Evolutionary conservation across 2,329 filamentous ascomycete species (phyloP), one percentile per base, ranked within the genome.

Genomic region (Trichoderma arundinaceum): DNA sequence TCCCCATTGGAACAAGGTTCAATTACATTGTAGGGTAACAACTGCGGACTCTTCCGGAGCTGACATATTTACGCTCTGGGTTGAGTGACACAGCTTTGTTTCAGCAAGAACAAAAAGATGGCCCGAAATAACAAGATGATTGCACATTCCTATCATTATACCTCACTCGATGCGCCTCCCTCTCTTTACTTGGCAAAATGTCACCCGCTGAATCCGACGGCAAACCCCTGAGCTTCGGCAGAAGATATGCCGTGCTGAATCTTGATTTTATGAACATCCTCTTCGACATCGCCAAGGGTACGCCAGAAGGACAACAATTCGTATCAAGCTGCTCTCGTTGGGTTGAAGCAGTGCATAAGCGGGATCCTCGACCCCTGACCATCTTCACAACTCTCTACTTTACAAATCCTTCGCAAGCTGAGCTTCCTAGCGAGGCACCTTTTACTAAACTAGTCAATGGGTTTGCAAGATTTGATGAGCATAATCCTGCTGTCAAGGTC

Each of bases 221-320:
- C 28, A 32, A 19, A 33, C 41, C 33, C 33, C 44, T 57, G 19
- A 61, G 32, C 4, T 69, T 68, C 28, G 66, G 66, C 41, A 56
- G 64, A 33, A 41, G 52, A 43, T 70, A 56, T 38, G 67, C 68
- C 4, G 48, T 70, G 7, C 64, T 69, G 10, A 69, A 82, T 68
- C 72, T 81, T n/a, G 79, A 81, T 68, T 69, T 77, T 12, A 80
- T 79, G 73, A 72, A 74, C 28, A 71, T 71, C 51, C 74, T 81
- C 5, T 75, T 81, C 38, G 67, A 74, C 58, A 66, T 69, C 12
- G 67, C 80, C 53, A 71, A 74, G 46, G 66, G 73, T 35, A 77
- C 77, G 0, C 22, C 73, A 1, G 72, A 76, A 33, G 78, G 78
- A 35, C 32, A 72, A 38, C 41, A 68, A 0, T 65, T 65, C n/a